Percentiles rank a stretch among this genome's conserved stretches.
phyloP scores from a whole-genome alignment of 1,284 basidiomycete genomes.

The Cryptococcus depauperatus region DNA sequence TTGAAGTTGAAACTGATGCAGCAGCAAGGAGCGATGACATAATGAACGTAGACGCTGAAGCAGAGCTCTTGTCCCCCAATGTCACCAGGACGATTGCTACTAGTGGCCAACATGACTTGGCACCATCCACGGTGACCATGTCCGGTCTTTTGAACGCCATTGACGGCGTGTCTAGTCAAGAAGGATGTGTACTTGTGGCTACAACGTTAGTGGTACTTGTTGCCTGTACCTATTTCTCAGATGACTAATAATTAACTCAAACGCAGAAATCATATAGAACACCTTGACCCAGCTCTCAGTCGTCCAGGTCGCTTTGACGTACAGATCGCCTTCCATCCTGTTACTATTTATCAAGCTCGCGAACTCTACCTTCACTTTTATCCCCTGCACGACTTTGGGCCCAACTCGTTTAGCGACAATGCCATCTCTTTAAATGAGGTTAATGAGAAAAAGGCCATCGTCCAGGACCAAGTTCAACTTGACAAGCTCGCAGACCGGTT shows the following conservation, averaged over 20 bases:
- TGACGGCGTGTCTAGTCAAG: slow-evolving; percentile 30
- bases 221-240: too few relatives aligned
- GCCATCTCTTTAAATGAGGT: background rate
- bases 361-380: slow-evolving; percentile 78
- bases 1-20: background rate
- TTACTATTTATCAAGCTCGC: slow-evolving; percentile 69
- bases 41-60: background rate
- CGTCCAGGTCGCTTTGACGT: slow-evolving; percentile 32
- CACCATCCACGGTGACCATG: slow-evolving; percentile 24
- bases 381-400: slow-evolving; percentile 47
- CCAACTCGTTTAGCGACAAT: background rate
- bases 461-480: slow-evolving; percentile 7
- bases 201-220: slow-evolving; percentile 10
- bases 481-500: slow-evolving; percentile 18
- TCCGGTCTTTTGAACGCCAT: slow-evolving; percentile 31
- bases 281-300: slow-evolving; percentile 31
- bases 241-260: too few relatives aligned
- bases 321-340: slow-evolving; percentile 36
- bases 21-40: background rate
- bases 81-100: too few relatives aligned
- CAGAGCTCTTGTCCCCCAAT: too few relatives aligned
- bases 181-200: slow-evolving; percentile 13
- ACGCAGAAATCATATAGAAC: slow-evolving; percentile 26
- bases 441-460: background rate
- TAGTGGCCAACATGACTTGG: slow-evolving; percentile 13